Conservation (phyloP, 169 alveolate genomes). For the Cyclospora cayetanensis region DNA sequence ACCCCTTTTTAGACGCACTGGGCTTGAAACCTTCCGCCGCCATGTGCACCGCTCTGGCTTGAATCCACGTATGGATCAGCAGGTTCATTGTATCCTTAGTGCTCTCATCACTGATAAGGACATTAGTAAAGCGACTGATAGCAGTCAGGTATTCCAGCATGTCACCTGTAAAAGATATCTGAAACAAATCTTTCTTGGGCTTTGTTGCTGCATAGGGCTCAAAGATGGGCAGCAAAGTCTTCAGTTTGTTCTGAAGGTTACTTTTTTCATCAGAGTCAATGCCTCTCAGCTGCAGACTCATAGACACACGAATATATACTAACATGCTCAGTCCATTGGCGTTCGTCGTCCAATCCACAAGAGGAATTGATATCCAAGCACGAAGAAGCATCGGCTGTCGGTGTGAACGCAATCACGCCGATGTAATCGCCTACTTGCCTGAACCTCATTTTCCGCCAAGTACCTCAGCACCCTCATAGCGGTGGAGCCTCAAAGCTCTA, state of each 20-base stretch:
- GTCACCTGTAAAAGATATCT: background rate
- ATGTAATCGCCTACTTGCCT: too few relatives aligned
- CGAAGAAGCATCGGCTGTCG: too few relatives aligned
- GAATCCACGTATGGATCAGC: constrained; percentile 43
- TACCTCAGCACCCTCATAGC: too few relatives aligned
- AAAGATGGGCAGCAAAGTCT: background rate
- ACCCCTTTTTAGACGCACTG: background rate
- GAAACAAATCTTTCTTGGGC: background rate
- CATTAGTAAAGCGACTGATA: background rate
- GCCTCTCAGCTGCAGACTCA: too few relatives aligned
- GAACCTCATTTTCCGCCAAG: too few relatives aligned
- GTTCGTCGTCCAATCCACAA: too few relatives aligned
- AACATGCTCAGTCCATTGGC: too few relatives aligned
- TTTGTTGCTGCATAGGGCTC: background rate
- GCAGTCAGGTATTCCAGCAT: background rate
- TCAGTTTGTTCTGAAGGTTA: background rate
- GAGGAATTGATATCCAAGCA: too few relatives aligned
- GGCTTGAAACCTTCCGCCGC: constrained; percentile 55
- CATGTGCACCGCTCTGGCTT: background rate
- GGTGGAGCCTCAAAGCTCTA: too few relatives aligned
- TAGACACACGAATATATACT: too few relatives aligned
- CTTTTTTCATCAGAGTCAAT: too few relatives aligned
- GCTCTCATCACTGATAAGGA: constrained; percentile 1
- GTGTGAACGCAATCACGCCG: too few relatives aligned
- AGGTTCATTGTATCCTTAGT: constrained; percentile 9